phyloP scores from a whole-genome alignment of 306 rosid genomes.

The Pterocarpus santalinus region DNA sequence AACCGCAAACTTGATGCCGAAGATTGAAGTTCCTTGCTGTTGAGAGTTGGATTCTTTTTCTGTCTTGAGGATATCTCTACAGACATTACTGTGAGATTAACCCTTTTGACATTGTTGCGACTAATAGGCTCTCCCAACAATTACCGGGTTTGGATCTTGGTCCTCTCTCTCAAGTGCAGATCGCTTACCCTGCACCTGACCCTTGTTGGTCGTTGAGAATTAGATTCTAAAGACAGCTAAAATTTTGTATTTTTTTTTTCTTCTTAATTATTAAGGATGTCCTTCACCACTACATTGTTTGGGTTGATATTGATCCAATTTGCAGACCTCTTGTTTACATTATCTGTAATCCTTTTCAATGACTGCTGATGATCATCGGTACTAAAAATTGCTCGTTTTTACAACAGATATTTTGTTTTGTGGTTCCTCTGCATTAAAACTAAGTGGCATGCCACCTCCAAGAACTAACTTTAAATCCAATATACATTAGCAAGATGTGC shows the following conservation, averaged over 20 bases:
- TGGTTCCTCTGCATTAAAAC: background rate
- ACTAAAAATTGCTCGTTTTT: background rate
- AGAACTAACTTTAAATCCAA: background rate
- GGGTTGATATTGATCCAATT: conserved; percentile 38
- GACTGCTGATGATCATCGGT: background rate
- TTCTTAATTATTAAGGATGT: conserved; percentile 41
- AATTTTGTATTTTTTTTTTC: conserved; percentile 40
- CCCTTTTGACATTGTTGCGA: too few relatives aligned
- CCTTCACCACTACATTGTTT: conserved; percentile 38
- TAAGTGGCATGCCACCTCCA: too few relatives aligned
- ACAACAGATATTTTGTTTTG: background rate
- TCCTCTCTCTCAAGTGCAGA: too few relatives aligned
- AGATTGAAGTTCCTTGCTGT: conserved; percentile 52
- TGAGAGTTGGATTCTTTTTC: background rate
- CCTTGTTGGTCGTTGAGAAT: background rate
- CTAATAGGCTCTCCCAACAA: too few relatives aligned
- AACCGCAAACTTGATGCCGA: conserved; percentile 34
- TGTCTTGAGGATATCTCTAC: too few relatives aligned
- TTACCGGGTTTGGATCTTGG: too few relatives aligned
- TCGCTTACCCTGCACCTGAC: too few relatives aligned
- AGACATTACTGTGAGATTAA: too few relatives aligned
- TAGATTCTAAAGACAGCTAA: conserved; percentile 1
- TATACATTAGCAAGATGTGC: background rate
- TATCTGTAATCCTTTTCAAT: background rate
- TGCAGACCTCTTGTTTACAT: conserved; percentile 21